phyloP scores from a whole-genome alignment of 768 basidiomycete genomes.

The Lactarius tabidus region DNA sequence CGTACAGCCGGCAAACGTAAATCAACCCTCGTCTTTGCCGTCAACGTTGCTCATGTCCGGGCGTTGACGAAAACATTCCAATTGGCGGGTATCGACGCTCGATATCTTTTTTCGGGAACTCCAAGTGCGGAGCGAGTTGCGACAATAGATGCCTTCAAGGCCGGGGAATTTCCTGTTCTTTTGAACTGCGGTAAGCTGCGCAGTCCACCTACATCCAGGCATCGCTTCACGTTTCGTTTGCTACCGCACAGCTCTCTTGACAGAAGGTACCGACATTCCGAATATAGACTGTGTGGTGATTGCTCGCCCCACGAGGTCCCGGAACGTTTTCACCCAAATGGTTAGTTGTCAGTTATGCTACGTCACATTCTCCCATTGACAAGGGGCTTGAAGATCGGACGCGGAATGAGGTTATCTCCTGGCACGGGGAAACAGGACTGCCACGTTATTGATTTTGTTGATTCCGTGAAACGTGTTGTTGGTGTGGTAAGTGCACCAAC shows the following conservation, averaged over 20 bases:
- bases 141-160: slow-evolving; percentile 62
- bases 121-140: slow-evolving; percentile 57
- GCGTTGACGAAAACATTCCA: slow-evolving; percentile 72
- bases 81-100: slow-evolving; percentile 74
- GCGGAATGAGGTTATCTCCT: slow-evolving; percentile 86
- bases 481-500: slow-evolving; percentile 79
- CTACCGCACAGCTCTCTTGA: slow-evolving; percentile 62
- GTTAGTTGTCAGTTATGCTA: slow-evolving; percentile 38
- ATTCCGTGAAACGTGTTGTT: slow-evolving; percentile 59
- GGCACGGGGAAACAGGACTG: slow-evolving; percentile 79
- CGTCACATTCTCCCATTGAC: not conserved
- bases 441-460: slow-evolving; percentile 88
- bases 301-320: slow-evolving; percentile 83
- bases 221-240: not conserved
- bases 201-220: not conserved
- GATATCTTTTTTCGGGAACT: slow-evolving; percentile 71
- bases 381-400: slow-evolving; percentile 62
- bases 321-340: slow-evolving; percentile 92
- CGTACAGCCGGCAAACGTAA: slow-evolving; percentile 50
- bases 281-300: slow-evolving; percentile 89
- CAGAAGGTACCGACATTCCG: slow-evolving; percentile 93
- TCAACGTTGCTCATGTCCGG: slow-evolving; percentile 76
- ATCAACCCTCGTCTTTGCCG: slow-evolving; percentile 92
- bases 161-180: slow-evolving; percentile 76
- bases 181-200: slow-evolving; percentile 72